These are phyloP conservation scores for Nannochloris sp. DNA, from an alignment of 139 green algal species.

Conservation along the genomic window DNA sequence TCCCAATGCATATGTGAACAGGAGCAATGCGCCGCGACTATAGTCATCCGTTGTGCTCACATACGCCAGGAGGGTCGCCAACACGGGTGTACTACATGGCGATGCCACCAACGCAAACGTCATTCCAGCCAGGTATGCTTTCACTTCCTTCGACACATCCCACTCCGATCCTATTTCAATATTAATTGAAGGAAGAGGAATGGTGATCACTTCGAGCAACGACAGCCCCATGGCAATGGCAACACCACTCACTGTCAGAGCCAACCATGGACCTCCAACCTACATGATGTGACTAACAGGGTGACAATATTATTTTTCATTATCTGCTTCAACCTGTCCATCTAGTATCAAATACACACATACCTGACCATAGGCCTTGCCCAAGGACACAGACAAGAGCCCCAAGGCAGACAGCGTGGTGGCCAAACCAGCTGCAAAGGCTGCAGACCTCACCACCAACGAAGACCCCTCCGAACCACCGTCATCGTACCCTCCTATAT, in stretches of 20 bases:
- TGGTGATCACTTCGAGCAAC: slow-evolving; percentile 78
- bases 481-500: slow-evolving; percentile 70
- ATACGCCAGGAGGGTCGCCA: slow-evolving; percentile 89
- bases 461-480: background rate
- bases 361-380: slow-evolving; percentile 72
- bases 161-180: background rate
- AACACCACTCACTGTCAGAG: slow-evolving; percentile 45
- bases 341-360: slow-evolving; percentile 22
- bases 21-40: slow-evolving; percentile 40
- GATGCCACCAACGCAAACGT: slow-evolving; percentile 93
- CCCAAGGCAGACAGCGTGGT: slow-evolving; percentile 80
- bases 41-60: slow-evolving; percentile 58
- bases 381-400: slow-evolving; percentile 52
- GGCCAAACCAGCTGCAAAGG: slow-evolving; percentile 78
- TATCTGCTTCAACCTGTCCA: background rate
- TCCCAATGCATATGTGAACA: slow-evolving; percentile 84
- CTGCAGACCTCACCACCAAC: slow-evolving; percentile 23
- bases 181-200: slow-evolving; percentile 15
- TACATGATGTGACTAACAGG: too few relatives aligned
- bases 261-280: slow-evolving; percentile 19
- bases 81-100: slow-evolving; percentile 89
- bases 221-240: slow-evolving; percentile 91
- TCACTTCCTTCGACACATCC: slow-evolving; percentile 32
- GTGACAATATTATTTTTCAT: too few relatives aligned
- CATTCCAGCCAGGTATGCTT: slow-evolving; percentile 81